phyloP scores from a whole-genome alignment of 2,329 filamentous ascomycete genomes.

The Annulohypoxylon truncatum region DNA sequence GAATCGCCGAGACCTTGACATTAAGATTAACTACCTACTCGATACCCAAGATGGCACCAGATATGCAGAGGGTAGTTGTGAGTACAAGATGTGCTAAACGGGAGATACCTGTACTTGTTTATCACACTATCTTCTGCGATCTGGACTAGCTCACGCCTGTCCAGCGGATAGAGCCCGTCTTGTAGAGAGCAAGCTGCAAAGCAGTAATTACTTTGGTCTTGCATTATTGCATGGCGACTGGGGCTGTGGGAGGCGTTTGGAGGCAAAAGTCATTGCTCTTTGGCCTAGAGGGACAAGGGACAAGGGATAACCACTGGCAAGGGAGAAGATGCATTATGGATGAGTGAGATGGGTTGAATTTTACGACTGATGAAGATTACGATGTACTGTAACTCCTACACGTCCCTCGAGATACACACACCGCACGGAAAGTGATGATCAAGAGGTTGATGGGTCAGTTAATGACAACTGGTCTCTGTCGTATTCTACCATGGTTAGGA shows the following conservation, averaged over 20 bases:
- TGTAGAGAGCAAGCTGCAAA: slow-evolving; percentile 10
- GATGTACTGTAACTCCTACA: slow-evolving; percentile 44
- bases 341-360: slow-evolving; percentile 7
- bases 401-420: slow-evolving; percentile 43
- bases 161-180: slow-evolving; percentile 1
- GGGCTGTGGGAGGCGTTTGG: slow-evolving; percentile 32
- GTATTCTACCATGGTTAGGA: slow-evolving; percentile 9
- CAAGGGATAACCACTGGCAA: slow-evolving; percentile 6
- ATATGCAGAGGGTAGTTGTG: slow-evolving; percentile 73
- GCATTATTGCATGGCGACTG: slow-evolving; percentile 38
- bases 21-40: slow-evolving; percentile 84
- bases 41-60: slow-evolving; percentile 80
- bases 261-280: slow-evolving; percentile 26
- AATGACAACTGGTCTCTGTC: neutral
- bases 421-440: slow-evolving; percentile 20
- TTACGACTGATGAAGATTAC: slow-evolving; percentile 48
- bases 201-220: slow-evolving; percentile 24
- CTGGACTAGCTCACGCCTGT: neutral
- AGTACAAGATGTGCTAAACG: slow-evolving; percentile 81
- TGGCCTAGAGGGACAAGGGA: slow-evolving; percentile 13
- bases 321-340: slow-evolving; percentile 4
- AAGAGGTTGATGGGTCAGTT: slow-evolving; percentile 48
- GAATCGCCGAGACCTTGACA: slow-evolving; percentile 95
- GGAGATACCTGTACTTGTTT: neutral
- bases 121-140: slow-evolving; percentile 13